Evolutionary conservation across 2,329 filamentous ascomycete species (phyloP), one percentile per base, ranked within the genome.

Genomic region (Claviceps fusiformis): DNA sequence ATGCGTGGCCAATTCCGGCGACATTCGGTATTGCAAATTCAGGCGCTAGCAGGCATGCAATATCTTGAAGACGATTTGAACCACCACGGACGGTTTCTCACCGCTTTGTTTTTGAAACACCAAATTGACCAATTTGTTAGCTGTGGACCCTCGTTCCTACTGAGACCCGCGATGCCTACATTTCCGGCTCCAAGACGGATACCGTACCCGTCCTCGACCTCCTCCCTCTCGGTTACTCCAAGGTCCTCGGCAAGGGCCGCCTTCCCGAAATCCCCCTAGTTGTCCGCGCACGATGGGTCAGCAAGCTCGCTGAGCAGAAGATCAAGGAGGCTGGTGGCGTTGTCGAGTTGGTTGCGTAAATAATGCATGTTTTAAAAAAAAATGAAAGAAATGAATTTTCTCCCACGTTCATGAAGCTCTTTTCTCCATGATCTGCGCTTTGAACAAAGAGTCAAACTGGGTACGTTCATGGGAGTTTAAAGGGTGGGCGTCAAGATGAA

Each of bases 161-260:
- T 65, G 93, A 98, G 79, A 85, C 89, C 74, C 92, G 95, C 70
- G 90, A 95, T 52, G 85, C 89, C 75, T 97, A 97, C 83, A 74
- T 96, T 69, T 75, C 76, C 69, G 83, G 87, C 74, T 71, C 74
- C 64, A 89, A 89, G 78, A 85, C 83, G 73, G 89, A 95, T 75
- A 95, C 88, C 73, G 90, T 92, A 62, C 93, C 93, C 72, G 93
- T 98, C 71, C 85, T 98, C 80, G 92, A 98, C 80, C 89, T 98
- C 74, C 86, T 97, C 62, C 82, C 90, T 68, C 86, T 95, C 75
- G 93, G 95, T 67, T 98, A 97, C 85, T 88, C 90, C 72, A 98
- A 98, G 82, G 85, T 98, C 65, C 87, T 98, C 72, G 95, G 93
- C 74, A 98, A 98, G 85, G 93, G 93, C 76, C 86, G 92, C 71